Base-by-base conservation (phyloP, 805 yeast genomes). In the Wickerhamiella hasegawae region DNA sequence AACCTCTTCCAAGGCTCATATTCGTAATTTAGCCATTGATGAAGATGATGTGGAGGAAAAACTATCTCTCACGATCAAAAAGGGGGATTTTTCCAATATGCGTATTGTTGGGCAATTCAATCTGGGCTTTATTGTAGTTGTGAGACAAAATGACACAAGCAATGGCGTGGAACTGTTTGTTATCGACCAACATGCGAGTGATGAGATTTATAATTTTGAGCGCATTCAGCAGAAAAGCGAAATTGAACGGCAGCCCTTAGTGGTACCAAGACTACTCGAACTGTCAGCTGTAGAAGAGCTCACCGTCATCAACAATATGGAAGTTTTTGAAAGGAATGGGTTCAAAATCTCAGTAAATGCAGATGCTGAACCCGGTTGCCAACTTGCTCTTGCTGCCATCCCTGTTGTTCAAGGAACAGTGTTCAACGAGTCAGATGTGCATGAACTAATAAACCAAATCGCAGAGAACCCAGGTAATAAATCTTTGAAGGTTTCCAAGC, bases 181-280 rank as follows among this genome's bases (percentile, higher is more conserved):
- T 23, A 67, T 90, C 32, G 99, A 90, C 53, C 99, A 90, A 55
- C 99, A 90, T 59, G 98, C 98, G 1, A 80, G 94, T 44, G 98
- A 90, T 58, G 99, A 90, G 49, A 90, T 85, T 46, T 83, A 49
- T 60, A 90, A 90, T 54, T 90, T 82, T 59, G 98, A 90, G 53
- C 62, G 60, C 33, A 56, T 79, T 12, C 74, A 71, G 45, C 54
- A 59, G 14, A 63, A 62, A 2, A 70, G 79, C 0, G 57, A 60
- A 0, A 72, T 85, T 42, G 67, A 71, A 31, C 64, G 67, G 29
- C 96, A 90, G 55, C 73, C 74, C 2, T 59, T 90, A 33, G 81
- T 87, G 4, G 51, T 52, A 0, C 76, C 79, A 0, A 59, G 63
- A 16, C 44, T 44, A 4, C 49, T 87, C 8, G 79, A 80, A 30